phyloP scores from a whole-genome alignment of 2,329 filamentous ascomycete species.

The Anisogramma anomala region DNA sequence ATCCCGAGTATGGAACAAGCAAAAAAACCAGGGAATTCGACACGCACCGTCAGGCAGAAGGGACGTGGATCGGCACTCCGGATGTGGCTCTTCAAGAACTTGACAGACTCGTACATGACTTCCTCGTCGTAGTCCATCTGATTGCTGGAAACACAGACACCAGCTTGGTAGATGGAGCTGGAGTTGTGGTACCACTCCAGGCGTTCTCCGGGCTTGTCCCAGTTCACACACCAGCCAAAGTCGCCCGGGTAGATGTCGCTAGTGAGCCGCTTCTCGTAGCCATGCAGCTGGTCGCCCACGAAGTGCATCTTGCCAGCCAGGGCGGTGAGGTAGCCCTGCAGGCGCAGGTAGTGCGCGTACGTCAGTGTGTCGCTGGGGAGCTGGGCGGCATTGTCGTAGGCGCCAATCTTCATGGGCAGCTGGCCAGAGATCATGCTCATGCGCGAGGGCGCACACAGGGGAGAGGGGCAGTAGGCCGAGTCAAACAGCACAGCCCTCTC shows the following conservation, averaged over 20 bases:
- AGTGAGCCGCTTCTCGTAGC: constrained; percentile 86
- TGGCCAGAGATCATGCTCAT: constrained; percentile 93
- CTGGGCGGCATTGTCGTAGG: constrained; percentile 83
- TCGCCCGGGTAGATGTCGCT: constrained; percentile 92
- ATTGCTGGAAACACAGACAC: constrained; percentile 80
- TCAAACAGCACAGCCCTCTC: constrained; percentile 79
- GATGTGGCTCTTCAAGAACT: constrained; percentile 84
- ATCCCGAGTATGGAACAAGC: too few species aligned
- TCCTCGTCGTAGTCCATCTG: constrained; percentile 95
- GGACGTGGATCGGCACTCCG: constrained; percentile 64
- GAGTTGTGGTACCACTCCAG: constrained; percentile 97
- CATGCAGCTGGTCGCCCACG: constrained; percentile 86
- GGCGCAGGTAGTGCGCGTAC: constrained; percentile 82
- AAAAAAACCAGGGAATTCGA: not conserved
- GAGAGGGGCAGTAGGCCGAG: constrained; percentile 87
- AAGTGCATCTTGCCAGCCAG: constrained; percentile 97
- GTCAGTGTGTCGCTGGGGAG: constrained; percentile 77
- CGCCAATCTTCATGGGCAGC: constrained; percentile 80
- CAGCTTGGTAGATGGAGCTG: constrained; percentile 83
- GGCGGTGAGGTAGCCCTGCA: constrained; percentile 77
- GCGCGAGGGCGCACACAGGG: constrained; percentile 81
- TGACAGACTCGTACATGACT: constrained; percentile 81
- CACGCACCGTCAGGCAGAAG: constrained; percentile 64
- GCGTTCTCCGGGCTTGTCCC: constrained; percentile 77
- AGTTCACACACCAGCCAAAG: constrained; percentile 90